These are phyloP conservation scores for Melanogaster broomeanus DNA, from an alignment of 768 basidiomycete species.

Conservation along the genomic window DNA sequence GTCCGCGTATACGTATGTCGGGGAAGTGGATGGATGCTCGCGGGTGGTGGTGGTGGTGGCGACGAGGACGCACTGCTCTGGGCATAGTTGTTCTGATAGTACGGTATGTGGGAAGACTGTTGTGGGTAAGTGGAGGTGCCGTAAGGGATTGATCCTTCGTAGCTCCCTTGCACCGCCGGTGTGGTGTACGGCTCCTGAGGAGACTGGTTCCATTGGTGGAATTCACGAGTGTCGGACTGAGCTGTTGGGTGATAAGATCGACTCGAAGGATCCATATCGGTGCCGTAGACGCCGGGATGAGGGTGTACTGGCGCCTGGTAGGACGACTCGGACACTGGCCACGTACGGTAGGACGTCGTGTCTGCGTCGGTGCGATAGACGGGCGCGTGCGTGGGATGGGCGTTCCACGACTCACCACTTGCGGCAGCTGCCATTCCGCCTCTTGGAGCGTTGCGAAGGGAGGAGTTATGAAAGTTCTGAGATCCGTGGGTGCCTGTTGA, in stretches of 20 bases:
- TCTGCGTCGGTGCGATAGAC: slow-evolving; percentile 33
- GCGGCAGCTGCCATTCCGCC: slow-evolving; percentile 17
- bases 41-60: slow-evolving; percentile 35
- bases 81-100: slow-evolving; percentile 28
- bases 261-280: slow-evolving; percentile 43
- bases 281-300: slow-evolving; percentile 25
- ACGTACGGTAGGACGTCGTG: slow-evolving; percentile 48
- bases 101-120: slow-evolving; percentile 30
- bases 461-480: slow-evolving; percentile 48
- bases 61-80: slow-evolving; percentile 24
- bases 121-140: slow-evolving; percentile 27
- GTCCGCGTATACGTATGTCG: slow-evolving; percentile 81
- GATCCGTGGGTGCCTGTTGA: slow-evolving; percentile 29
- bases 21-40: slow-evolving; percentile 47
- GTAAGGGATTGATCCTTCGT: slow-evolving; percentile 24
- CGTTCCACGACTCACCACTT: slow-evolving; percentile 23
- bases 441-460: slow-evolving; percentile 42
- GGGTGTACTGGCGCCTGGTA: slow-evolving; percentile 35
- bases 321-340: slow-evolving; percentile 43
- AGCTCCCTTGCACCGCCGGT: slow-evolving; percentile 30
- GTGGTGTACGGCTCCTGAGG: slow-evolving; percentile 27
- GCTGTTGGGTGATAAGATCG: slow-evolving; percentile 31
- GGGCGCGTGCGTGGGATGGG: too few relatives aligned
- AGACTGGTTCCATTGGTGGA: slow-evolving; percentile 30
- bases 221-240: slow-evolving; percentile 41